Percentiles rank a stretch among this genome's conserved stretches.
phyloP scores from a whole-genome alignment of 129 eudicot genomes.

The Helianthus annuus region HanXRQr2.0-SUNRISE NC_035449.2:24550617-24551116 shows the following conservation, averaged over 20 bases:
- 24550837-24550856: not conserved
- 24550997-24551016: constrained; percentile 3
- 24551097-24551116: constrained; percentile 10
- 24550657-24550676: constrained; percentile 39
- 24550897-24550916: not conserved
- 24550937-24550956: not conserved
- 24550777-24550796: constrained; percentile 76
- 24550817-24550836: not conserved
- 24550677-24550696: constrained; percentile 32
- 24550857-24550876: not conserved
- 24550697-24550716: constrained; percentile 1
- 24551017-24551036: not conserved
- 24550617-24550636: constrained; percentile 48
- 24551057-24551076: constrained; percentile 4
- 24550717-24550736: constrained; percentile 18
- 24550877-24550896: not conserved
- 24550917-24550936: not conserved
- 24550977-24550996: constrained; percentile 1
- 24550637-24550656: constrained; percentile 57
- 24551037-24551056: not conserved
- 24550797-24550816: constrained; percentile 45
- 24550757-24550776: constrained; percentile 67
- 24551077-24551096: not conserved
- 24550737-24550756: constrained; percentile 44
- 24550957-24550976: not conserved